Evolutionary conservation across 2,329 filamentous ascomycete genomes (phyloP), one percentile per base, ranked within the genome.

Genomic region (Saccharata proteae): DNA sequence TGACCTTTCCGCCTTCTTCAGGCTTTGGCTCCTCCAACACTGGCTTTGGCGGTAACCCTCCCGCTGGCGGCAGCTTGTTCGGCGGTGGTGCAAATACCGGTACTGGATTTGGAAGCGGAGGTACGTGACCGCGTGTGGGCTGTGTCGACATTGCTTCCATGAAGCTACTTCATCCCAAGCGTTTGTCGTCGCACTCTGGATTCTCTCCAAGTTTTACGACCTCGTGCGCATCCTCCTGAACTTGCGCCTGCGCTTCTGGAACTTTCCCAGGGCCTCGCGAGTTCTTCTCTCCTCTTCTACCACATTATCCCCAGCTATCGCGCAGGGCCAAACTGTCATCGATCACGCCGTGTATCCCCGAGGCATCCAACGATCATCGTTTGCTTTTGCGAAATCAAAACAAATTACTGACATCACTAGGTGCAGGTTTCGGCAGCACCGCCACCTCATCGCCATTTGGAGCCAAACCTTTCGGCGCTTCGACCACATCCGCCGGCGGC

Each of bases 1-100:
- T 47, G 45, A 46, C 45, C 29, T 42, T 45, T 46, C 48, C 22
- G 35, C 44, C 43, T 48, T 45, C 19, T 46, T 49, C 52, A 58
- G 55, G 54, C 48, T 46, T 46, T 32, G 46, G 46, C 8, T 33
- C 29, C 43, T 26, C 48, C 31, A 46, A 50, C 10, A 43, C 45
- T 25, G 47, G 50, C 3, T 57, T 57, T 29, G 52, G 54, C 14
- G 40, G 44, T 34, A 43, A 44, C 22, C 48, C 44, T 27, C 49
- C 47, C n/a, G 40, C 40, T 18, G 29, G 42, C 15, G 41, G 44
- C 4, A 42, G 44, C 12, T 21, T 52, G 18, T 45, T 47, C 22
- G 43, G 38, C 26, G 35, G 39, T 12, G 40, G 38, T 22, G 40
- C 39, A 25, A 32, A 26, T 21, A 43, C 48, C 17, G 41, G 36